phyloP scores from a whole-genome alignment of 768 basidiomycete genomes.

The Mycena epipterygia region DNA sequence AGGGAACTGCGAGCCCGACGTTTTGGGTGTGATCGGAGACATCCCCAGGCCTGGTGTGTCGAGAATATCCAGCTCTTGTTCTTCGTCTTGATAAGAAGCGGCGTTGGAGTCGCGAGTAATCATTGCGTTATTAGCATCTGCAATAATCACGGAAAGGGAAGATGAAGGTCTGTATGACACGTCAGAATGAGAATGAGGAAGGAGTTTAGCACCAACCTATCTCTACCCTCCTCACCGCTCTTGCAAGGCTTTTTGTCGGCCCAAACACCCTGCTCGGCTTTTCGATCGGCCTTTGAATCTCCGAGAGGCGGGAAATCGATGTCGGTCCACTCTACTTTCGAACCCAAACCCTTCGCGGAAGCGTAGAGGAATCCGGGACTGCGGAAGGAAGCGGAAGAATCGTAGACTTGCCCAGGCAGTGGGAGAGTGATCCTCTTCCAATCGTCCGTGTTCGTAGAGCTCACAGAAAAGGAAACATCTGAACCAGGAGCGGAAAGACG shows the following conservation, averaged over 20 bases:
- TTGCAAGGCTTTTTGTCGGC: slow-evolving; percentile 33
- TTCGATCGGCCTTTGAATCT: slow-evolving; percentile 41
- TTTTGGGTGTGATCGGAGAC: slow-evolving; percentile 66
- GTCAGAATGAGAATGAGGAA: slow-evolving; percentile 14
- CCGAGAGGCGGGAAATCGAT: slow-evolving; percentile 54
- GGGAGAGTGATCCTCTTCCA: slow-evolving; percentile 32
- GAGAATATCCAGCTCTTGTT: slow-evolving; percentile 57
- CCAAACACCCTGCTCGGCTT: slow-evolving; percentile 45
- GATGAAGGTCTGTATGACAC: slow-evolving; percentile 15
- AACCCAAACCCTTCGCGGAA: slow-evolving; percentile 1
- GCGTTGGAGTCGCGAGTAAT: slow-evolving; percentile 26
- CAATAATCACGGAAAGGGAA: slow-evolving; percentile 30
- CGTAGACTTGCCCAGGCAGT: slow-evolving; percentile 18
- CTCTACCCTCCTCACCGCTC: slow-evolving; percentile 27
- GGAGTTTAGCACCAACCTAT: slow-evolving; percentile 25
- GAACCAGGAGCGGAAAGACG: not conserved
- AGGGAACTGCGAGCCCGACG: slow-evolving; percentile 62
- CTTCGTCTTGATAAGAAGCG: slow-evolving; percentile 29
- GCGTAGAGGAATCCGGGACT: slow-evolving; percentile 19
- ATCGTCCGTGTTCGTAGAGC: slow-evolving; percentile 31
- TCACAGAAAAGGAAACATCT: slow-evolving; percentile 26
- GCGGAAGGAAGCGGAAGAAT: slow-evolving; percentile 31
- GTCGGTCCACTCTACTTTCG: slow-evolving; percentile 48
- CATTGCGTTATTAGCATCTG: slow-evolving; percentile 5
- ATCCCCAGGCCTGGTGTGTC: slow-evolving; percentile 60